These are phyloP conservation scores for Peronospora tabacina DNA, from an alignment of 352 stramenopile genomes.

Conservation along the genomic window DNA sequence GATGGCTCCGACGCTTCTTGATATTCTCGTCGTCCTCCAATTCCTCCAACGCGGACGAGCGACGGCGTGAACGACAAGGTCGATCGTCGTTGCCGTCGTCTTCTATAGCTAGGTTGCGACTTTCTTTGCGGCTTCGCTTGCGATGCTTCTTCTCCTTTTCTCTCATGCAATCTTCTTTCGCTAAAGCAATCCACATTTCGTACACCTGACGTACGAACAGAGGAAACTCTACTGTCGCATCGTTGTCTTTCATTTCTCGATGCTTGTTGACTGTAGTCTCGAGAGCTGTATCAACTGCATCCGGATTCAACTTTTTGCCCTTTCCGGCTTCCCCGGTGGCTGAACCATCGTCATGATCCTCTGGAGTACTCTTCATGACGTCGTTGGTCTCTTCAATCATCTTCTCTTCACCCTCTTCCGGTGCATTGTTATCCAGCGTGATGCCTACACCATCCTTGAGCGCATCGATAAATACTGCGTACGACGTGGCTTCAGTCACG, in stretches of 20 bases:
- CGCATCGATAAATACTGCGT: conserved; percentile 29
- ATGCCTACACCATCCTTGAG: conserved; percentile 30
- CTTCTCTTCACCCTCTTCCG: conserved; percentile 59
- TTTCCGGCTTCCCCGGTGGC: conserved; percentile 3
- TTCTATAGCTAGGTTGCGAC: conserved; percentile 10
- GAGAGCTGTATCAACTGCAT: conserved; percentile 16
- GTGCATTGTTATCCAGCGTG: conserved; percentile 37
- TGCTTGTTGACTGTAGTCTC: conserved; percentile 25
- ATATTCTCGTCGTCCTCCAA: conserved; percentile 23
- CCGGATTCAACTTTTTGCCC: conserved; percentile 10
- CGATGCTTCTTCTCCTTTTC: conserved; percentile 24
- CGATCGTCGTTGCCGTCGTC: conserved; percentile 17
- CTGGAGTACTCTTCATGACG: neutral
- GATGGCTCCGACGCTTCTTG: conserved; percentile 23
- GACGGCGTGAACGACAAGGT: conserved; percentile 29
- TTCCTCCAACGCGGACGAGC: conserved; percentile 20
- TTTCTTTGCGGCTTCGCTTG: conserved; percentile 24
- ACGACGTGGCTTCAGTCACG: conserved; percentile 30
- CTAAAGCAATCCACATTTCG: conserved; percentile 32
- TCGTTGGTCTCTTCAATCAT: conserved; percentile 4
- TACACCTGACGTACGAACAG: conserved; percentile 35
- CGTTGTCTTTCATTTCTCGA: conserved; percentile 13
- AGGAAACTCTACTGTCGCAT: conserved; percentile 25
- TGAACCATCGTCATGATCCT: neutral
- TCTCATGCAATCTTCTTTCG: conserved; percentile 28